These are phyloP conservation scores for Pseudopithomyces maydicus DNA, from an alignment of 2,329 filamentous ascomycete species.

Conservation along the genomic window DNA sequence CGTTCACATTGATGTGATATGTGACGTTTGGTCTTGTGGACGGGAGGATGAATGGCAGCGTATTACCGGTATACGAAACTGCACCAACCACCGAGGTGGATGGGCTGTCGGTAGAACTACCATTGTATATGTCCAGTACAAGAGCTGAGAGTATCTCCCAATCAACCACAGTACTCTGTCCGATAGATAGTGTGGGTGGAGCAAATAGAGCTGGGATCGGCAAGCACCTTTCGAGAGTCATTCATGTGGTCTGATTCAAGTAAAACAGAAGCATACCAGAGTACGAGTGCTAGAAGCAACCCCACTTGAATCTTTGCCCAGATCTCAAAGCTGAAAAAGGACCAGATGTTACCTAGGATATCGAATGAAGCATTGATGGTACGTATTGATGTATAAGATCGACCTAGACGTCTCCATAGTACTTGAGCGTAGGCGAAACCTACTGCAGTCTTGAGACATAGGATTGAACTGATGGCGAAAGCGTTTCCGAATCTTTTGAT, in stretches of 20 bases:
- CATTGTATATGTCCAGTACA: too few relatives aligned
- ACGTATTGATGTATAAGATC: background rate
- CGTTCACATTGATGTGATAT: background rate
- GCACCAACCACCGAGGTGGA: background rate
- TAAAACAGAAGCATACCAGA: background rate
- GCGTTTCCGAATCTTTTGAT: background rate
- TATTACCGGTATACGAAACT: background rate
- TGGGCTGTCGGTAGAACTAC: too few relatives aligned
- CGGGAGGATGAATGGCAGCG: background rate
- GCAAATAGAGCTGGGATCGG: background rate
- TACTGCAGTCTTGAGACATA: constrained; percentile 4
- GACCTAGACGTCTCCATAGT: constrained; percentile 3
- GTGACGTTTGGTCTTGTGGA: background rate
- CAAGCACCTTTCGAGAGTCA: background rate
- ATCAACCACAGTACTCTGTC: background rate
- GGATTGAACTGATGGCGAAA: background rate
- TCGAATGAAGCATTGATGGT: background rate
- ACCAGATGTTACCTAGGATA: background rate
- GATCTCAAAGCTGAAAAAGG: background rate
- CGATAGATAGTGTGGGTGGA: background rate
- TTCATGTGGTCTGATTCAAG: too few relatives aligned
- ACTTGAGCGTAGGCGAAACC: constrained; percentile 3
- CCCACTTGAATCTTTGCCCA: background rate
- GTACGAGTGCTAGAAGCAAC: background rate
- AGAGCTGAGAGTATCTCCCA: too few relatives aligned